Percentiles rank a stretch among this genome's conserved stretches.
These are phyloP conservation scores for Anaeramoeba ignava DNA, from an alignment of 78 protist genomes.

Conservation along the genomic window DNA sequence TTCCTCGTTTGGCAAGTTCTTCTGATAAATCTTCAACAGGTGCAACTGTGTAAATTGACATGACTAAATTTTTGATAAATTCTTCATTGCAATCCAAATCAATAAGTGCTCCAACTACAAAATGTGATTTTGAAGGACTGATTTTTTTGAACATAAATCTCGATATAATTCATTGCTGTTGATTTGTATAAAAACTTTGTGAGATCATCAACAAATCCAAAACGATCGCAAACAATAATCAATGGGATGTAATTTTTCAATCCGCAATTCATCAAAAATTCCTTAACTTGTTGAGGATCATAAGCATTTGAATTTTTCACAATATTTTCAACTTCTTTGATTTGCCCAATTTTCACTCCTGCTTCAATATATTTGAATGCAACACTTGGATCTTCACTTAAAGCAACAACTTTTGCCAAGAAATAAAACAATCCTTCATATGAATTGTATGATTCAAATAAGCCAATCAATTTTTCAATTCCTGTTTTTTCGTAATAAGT, in stretches of 20 bases:
- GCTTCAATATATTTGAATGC: slow-evolving; percentile 95
- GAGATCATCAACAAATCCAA: slow-evolving; percentile 86
- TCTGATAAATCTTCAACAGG: slow-evolving; percentile 82
- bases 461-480: slow-evolving; percentile 54
- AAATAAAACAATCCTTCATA: slow-evolving; percentile 39
- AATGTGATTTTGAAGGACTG: slow-evolving; percentile 58
- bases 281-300: slow-evolving; percentile 73
- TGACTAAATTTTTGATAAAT: slow-evolving; percentile 54
- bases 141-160: slow-evolving; percentile 73
- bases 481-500: slow-evolving; percentile 69
- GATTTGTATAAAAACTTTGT: slow-evolving; percentile 60
- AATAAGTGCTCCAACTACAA: slow-evolving; percentile 90
- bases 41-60: slow-evolving; percentile 55
- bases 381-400: slow-evolving; percentile 69
- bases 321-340: slow-evolving; percentile 90
- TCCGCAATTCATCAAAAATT: slow-evolving; percentile 85
- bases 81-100: slow-evolving; percentile 89
- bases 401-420: slow-evolving; percentile 54
- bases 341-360: slow-evolving; percentile 74
- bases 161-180: slow-evolving; percentile 74
- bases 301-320: slow-evolving; percentile 73
- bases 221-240: slow-evolving; percentile 95
- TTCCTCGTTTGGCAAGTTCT: slow-evolving; percentile 86
- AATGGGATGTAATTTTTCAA: slow-evolving; percentile 88
- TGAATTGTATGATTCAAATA: slow-evolving; percentile 68